Evolutionary conservation across 164 flowering plant genomes (phyloP).

Genomic region (Sextonia rubra): DNA sequence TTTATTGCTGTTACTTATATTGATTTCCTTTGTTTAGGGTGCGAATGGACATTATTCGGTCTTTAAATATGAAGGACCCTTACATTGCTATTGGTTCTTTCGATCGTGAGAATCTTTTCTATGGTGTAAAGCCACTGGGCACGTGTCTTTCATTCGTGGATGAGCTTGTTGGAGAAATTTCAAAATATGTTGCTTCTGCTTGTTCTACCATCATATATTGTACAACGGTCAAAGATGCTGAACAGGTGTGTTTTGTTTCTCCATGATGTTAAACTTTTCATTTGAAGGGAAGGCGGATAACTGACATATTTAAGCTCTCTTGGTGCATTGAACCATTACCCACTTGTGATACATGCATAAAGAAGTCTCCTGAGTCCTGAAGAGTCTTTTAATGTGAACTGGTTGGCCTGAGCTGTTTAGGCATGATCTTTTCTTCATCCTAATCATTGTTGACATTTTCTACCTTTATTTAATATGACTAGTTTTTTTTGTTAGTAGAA

Average conservation of each 20-base stretch:
- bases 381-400: no score
- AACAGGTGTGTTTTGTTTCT: conserved; percentile 32
- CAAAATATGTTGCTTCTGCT: conserved; percentile 29
- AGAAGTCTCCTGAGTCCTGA: no score
- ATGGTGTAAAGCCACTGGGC: conserved; percentile 41
- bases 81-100: conserved; percentile 52
- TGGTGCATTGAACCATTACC: no score
- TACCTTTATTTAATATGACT: no score
- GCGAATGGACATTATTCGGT: conserved; percentile 38
- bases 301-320: no score
- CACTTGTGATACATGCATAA: no score
- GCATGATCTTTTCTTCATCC: no score
- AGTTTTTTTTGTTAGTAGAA: no score
- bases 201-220: conserved; percentile 57
- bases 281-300: not conserved
- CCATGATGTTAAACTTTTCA: not conserved
- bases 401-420: no score
- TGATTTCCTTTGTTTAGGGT: conserved; percentile 37
- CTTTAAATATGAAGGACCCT: conserved; percentile 50
- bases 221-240: conserved; percentile 56
- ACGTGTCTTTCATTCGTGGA: conserved; percentile 32
- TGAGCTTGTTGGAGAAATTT: conserved; percentile 44
- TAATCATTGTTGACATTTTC: no score
- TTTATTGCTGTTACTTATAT: not conserved
- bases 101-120: conserved; percentile 57